Conservation (phyloP, 352 stramenopile genomes). For the Globisporangium solare region DNA sequence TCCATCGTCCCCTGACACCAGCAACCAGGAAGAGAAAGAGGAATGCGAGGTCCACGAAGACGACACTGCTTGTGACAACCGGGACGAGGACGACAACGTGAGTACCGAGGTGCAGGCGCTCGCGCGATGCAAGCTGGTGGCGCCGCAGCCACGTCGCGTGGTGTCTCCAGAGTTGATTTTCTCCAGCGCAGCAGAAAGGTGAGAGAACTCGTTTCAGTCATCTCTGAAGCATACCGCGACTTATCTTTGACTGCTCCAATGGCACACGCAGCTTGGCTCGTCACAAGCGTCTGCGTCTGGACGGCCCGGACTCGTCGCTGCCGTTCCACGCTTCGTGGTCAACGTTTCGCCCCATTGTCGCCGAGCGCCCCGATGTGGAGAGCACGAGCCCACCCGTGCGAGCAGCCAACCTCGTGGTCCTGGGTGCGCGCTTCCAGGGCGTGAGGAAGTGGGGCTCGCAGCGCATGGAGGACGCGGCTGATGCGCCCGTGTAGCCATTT, state of each 20-base stretch:
- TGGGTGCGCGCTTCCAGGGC: conserved; percentile 21
- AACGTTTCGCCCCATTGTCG: conserved; percentile 21
- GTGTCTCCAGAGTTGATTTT: conserved; percentile 24
- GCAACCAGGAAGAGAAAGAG: conserved; percentile 1
- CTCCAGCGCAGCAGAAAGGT: conserved; percentile 11
- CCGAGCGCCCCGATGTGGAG: conserved; percentile 16
- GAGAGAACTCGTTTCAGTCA: not conserved
- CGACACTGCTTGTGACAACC: not conserved
- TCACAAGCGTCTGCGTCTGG: conserved; percentile 6
- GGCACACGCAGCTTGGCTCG: conserved; percentile 4
- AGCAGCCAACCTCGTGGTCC: conserved; percentile 15
- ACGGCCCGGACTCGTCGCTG: not conserved
- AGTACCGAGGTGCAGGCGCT: conserved; percentile 1
- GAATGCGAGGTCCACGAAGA: not conserved
- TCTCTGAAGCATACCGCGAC: not conserved
- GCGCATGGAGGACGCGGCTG: not conserved
- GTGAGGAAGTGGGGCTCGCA: conserved; percentile 4
- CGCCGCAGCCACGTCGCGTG: conserved; percentile 17
- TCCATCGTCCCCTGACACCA: no score
- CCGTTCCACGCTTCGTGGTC: conserved; percentile 1
- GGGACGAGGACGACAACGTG: not conserved
- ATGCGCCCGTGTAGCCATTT: conserved; percentile 10
- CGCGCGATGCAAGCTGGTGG: conserved; percentile 1
- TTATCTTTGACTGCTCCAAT: not conserved
- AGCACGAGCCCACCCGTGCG: conserved; percentile 17